Evolutionary conservation across 2,329 filamentous ascomycete genomes (phyloP), one percentile per base, ranked within the genome.

Genomic region (Rachicladosporium sp.): DNA sequence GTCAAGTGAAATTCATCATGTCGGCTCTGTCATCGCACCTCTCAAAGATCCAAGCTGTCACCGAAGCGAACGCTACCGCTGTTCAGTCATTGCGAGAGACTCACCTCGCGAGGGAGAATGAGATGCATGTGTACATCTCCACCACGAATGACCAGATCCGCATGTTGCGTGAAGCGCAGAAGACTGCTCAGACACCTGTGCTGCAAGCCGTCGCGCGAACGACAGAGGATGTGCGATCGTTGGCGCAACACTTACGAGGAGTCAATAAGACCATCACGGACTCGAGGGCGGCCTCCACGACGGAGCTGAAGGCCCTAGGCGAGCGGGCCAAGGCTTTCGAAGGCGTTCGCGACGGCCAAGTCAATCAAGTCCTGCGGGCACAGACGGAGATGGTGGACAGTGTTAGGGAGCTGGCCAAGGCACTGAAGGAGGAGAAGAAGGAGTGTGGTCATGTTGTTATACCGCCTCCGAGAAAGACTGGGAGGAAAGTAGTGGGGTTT

Each of bases 381-480:
- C 52, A 55, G 23, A 41, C 43, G 34, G 51, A 54, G 36, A 50
- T 54, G 47, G 44, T 49, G 1, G 42, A 43, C 11, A 48, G 45
- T 0, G 37, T 54, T 45, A 33, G 49, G 31, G 42, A 49, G 31
- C 9, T 53, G 31, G 45, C 44, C 8, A 36, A 39, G 38, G 46
- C 44, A 29, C 42, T 54, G 13, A 43, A 35, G 23, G 42, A 43
- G 32, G 41, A 45, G 36, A 42, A 47, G 8, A 48, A 45, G 35
- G 33, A 29, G 6, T 55, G 51, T 38, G 49, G 48, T 23, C 53
- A 56, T 43, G 46, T 55, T 30, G 52, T 56, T 34, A 44, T 53
- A 6, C 53, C 54, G 31, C 54, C 53, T 31, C 54, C 53, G 38
- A 47, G 54, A 35, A 56, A 56, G 42, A 46, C 54, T 3, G 51